phyloP scores from a whole-genome alignment of 2,329 filamentous ascomycete species.

The Apiospora koreana region DNA sequence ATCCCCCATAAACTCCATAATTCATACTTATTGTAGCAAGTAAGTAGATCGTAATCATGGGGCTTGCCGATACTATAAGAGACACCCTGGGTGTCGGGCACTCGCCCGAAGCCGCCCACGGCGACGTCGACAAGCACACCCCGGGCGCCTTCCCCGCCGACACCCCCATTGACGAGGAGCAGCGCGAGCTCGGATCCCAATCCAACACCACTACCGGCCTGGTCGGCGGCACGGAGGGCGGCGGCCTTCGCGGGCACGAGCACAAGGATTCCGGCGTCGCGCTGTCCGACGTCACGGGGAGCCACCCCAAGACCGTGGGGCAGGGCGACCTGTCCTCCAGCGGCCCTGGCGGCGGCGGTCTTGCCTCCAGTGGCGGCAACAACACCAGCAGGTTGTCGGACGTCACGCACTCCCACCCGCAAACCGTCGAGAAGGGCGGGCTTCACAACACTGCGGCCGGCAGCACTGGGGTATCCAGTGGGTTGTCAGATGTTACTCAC shows the following conservation, averaged over 20 bases:
- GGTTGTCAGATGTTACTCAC: neutral
- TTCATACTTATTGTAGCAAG: neutral
- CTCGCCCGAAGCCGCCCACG: neutral
- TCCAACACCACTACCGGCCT: neutral
- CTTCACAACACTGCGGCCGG: neutral
- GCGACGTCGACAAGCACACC: neutral
- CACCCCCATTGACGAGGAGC: neutral
- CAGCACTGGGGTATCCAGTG: neutral
- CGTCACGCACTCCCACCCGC: neutral
- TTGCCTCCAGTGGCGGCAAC: too few species aligned
- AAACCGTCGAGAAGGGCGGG: neutral
- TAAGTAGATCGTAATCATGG: neutral
- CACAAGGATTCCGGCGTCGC: neutral
- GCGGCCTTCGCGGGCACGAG: neutral
- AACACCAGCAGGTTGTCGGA: neutral
- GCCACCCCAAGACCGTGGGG: neutral
- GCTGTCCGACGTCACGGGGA: neutral
- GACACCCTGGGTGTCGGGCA: neutral
- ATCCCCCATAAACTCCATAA: neutral
- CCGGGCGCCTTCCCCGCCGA: conserved; percentile 7
- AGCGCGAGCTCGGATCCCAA: neutral
- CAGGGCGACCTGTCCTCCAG: neutral
- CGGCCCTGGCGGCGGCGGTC: neutral
- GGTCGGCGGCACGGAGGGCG: neutral
- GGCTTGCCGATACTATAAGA: conserved; percentile 7